Percentiles rank a stretch among this genome's conserved stretches.
Evolutionary conservation across 2,329 filamentous ascomycete species (phyloP).

Genomic region (Pseudopithomyces maydicus): DNA sequence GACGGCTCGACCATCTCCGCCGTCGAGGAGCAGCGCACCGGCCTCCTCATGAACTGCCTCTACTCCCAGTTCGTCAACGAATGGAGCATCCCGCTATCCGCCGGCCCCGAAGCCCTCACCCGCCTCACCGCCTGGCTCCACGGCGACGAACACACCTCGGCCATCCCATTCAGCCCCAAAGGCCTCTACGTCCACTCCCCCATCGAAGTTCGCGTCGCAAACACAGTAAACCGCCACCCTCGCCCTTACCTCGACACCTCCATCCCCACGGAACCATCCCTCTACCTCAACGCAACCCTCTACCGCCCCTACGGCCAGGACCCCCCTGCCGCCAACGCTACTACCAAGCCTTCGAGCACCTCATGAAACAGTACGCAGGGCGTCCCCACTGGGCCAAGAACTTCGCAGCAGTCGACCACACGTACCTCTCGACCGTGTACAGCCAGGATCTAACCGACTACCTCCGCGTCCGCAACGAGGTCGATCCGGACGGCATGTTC

Average conservation of each 20-base stretch:
- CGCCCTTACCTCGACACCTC: constrained; percentile 77
- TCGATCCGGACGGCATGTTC: constrained; percentile 85
- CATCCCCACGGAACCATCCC: constrained; percentile 68
- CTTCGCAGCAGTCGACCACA: constrained; percentile 64
- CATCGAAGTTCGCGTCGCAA: constrained; percentile 84
- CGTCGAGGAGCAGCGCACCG: constrained; percentile 78
- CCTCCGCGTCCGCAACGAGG: constrained; percentile 69
- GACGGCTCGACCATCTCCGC: constrained; percentile 71
- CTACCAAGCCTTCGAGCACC: constrained; percentile 87
- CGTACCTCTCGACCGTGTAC: constrained; percentile 71
- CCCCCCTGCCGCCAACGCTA: constrained; percentile 78
- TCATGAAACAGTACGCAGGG: constrained; percentile 84
- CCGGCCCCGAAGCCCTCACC: constrained; percentile 83
- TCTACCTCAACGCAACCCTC: constrained; percentile 89
- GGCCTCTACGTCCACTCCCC: constrained; percentile 87
- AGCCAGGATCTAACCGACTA: constrained; percentile 70
- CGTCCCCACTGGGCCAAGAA: constrained; percentile 94
- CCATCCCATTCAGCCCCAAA: constrained; percentile 80
- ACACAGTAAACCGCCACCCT: constrained; percentile 62
- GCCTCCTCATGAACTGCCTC: constrained; percentile 93
- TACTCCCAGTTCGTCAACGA: constrained; percentile 99
- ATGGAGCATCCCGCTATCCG: constrained; percentile 87
- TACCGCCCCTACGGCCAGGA: constrained; percentile 82
- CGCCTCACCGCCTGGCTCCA: constrained; percentile 88
- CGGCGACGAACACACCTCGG: constrained; percentile 69